Base-by-base conservation (phyloP, 1,139 yeast species). In the Scheffersomyces parashehatae region DNA sequence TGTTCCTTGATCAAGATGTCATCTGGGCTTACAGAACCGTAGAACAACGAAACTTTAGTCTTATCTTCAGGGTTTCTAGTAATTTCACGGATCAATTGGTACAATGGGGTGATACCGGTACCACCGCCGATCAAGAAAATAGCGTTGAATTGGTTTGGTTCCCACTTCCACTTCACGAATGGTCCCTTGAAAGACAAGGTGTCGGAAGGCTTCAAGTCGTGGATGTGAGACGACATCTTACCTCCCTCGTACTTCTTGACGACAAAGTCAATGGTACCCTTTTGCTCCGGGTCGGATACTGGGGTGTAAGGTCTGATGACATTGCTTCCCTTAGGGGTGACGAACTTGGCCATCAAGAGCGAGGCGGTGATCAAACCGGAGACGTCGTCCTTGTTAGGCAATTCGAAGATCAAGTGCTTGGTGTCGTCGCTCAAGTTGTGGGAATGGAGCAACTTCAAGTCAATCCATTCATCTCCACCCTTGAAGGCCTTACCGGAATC, bases 301-400 rank as follows among this genome's bases (percentile, higher is more conserved):
- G 99, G 99, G 32, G 99, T 95, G 77, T 95, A 95, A 38, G 99
- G 99, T 74, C 99, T 86, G 52, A 95, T 77, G 46, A 93, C 97
- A 59, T 85, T 83, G 70, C 75, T 82, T 54, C 97, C 98, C 73
- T 89, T 89, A 47, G 82, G 79, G 44, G 93, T 85, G 45, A 85
- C 87, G 54, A 73, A 89, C 73, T 90, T 90, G 64, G 96, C 80
- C 65, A 93, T 65, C 42, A 95, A 65, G 54, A 85, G 82, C 35
- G 95, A 88, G 36, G 98, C 96, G 46, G 85, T 79, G 54, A 81
- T 74, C 56, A 93, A 78, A 28, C 99, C 99, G 37, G 90, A 77
- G 33, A 75, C 81, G 46, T 83, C 81, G 56, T 86, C 89, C 39
- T 77, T 67, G 43, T 77, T 65, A 35, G 89, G 88, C 55, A 91